Base-by-base conservation (phyloP, 257 asterid genomes). In the Marsdenia floribunda region DNA sequence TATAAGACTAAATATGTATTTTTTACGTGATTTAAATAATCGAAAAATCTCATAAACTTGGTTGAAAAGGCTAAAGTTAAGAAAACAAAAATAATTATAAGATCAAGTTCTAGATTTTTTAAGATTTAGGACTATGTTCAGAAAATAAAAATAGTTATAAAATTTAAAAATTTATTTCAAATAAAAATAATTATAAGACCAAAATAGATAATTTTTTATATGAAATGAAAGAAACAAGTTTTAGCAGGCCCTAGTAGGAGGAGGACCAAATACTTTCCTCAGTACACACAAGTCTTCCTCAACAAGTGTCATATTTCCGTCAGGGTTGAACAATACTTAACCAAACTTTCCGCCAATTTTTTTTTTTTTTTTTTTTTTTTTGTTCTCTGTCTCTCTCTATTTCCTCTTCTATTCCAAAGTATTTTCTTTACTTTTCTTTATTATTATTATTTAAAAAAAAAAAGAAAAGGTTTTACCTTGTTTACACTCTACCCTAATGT, bases 401-500 rank as follows among this genome's bases (percentile, higher is more conserved):
- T 3, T 0, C 19, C 14, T 44, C 47, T 22, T 21, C 22, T 24
- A 19, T 29, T 55, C 61, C 61, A 67, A 60, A 7, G 14, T 60
- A 16, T 64, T 64, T 6, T 37, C 3, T 53, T 53, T 3, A 18
- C 8, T 5, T 53, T 53, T 53, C 3, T 18, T 0, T 16, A 16
- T 15, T 6, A 1, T 35, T 54, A 54, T 19, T 3, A 5, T 65
- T 19, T 29, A 35, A 6, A 37, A 3, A 35, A 35, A 5, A 3
- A 29, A 4, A 4, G 6, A 16, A 3, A 7, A 15, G 9, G 52
- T 49, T 74, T 82, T 71, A 53, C 82, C 80, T 83, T 81, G 75
- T 15, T 83, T 74, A 80, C 59, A 86, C 83, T 83, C 67, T 80
- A 80, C 87, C 92, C 80, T 80, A 87, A 79, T 71, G 80, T 80